Conservation (phyloP, 768 basidiomycete species). For the Leccinum olivaceopallidum region DNA sequence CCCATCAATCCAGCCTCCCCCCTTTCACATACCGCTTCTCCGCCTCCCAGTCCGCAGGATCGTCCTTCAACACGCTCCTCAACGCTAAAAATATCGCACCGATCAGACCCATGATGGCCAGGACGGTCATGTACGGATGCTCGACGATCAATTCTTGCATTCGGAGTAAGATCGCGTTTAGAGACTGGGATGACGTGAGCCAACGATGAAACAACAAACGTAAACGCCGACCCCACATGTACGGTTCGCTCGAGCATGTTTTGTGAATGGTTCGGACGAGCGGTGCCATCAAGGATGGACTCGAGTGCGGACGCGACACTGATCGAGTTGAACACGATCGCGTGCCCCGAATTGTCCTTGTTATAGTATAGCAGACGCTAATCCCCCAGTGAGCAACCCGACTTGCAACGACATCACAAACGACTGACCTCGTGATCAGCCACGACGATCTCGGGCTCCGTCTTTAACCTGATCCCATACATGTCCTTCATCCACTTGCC, state of each 20-base stretch:
- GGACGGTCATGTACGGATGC: constrained; percentile 23
- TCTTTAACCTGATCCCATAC: constrained; percentile 62
- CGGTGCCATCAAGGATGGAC: constrained; percentile 52
- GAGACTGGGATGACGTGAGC: constrained; percentile 10
- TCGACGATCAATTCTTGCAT: constrained; percentile 12
- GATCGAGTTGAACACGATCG: constrained; percentile 53
- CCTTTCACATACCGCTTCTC: constrained; percentile 23
- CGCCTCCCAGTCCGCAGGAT: constrained; percentile 10
- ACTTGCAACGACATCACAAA: not conserved
- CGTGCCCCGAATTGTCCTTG: constrained; percentile 52
- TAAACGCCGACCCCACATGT: constrained; percentile 43
- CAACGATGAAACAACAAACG: not conserved
- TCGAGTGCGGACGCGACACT: constrained; percentile 73
- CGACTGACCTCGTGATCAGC: constrained; percentile 61
- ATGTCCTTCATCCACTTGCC: constrained; percentile 87
- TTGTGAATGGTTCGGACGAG: constrained; percentile 64
- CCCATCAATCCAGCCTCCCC: constrained; percentile 25
- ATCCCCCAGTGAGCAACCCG: not conserved
- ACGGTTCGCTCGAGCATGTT: constrained; percentile 67
- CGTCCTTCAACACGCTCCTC: constrained; percentile 17
- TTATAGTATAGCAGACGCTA: constrained; percentile 78
- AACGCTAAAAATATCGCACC: constrained; percentile 14
- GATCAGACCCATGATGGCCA: constrained; percentile 11
- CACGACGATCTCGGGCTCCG: constrained; percentile 55
- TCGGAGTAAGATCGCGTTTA: constrained; percentile 15